Percentiles rank a stretch among this genome's conserved stretches.
Evolutionary conservation across 257 asterid genomes (phyloP).

Genomic region (Oldenlandia corymbosa): DNA sequence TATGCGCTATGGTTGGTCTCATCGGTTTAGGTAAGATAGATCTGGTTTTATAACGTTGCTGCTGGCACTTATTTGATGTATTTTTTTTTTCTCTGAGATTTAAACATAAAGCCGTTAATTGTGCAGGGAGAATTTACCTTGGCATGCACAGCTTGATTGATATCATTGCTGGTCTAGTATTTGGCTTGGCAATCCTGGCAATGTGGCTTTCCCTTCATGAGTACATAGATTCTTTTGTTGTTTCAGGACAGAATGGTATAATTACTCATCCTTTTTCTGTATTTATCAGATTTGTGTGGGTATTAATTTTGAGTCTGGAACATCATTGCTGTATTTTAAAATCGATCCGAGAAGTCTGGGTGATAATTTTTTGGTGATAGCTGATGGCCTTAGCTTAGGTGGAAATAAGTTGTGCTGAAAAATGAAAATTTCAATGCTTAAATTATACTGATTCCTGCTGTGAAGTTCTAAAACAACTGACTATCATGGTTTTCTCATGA

Average conservation of each 20-base stretch:
- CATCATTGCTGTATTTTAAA: background rate
- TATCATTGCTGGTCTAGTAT: conserved; percentile 61
- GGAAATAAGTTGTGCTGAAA: too few relatives aligned
- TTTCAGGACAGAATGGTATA: conserved; percentile 81
- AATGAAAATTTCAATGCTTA: background rate
- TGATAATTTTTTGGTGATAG: background rate
- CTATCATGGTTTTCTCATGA: background rate
- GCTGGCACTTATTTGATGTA: conserved; percentile 11
- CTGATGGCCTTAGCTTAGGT: too few relatives aligned
- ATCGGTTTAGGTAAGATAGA: conserved; percentile 60
- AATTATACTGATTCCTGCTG: background rate
- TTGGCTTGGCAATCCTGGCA: conserved; percentile 68
- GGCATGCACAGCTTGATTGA: conserved; percentile 97
- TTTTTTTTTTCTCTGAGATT: conserved; percentile 11
- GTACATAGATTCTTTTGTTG: conserved; percentile 53
- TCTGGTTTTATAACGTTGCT: conserved; percentile 11
- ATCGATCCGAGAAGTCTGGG: background rate
- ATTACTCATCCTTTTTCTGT: conserved; percentile 8
- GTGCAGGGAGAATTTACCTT: conserved; percentile 80
- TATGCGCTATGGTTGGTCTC: conserved; percentile 56
- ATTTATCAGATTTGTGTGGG: background rate
- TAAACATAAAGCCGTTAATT: conserved; percentile 8
- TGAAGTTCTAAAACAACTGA: background rate
- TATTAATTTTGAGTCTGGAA: background rate
- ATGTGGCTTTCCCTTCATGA: conserved; percentile 66